These are phyloP conservation scores for Nasturtium officinale DNA, from an alignment of 345 rosid genomes.

Conservation along the genomic window DNA sequence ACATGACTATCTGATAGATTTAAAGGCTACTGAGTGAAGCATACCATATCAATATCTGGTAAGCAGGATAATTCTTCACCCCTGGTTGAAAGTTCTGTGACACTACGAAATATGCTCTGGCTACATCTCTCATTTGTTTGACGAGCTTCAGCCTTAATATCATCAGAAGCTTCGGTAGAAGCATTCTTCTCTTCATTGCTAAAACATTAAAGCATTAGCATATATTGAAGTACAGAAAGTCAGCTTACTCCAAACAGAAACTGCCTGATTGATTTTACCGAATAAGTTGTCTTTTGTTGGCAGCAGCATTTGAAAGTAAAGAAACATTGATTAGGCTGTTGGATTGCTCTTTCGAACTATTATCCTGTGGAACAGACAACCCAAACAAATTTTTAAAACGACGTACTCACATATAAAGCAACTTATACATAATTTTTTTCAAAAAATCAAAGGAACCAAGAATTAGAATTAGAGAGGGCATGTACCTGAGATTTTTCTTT, in stretches of 20 bases:
- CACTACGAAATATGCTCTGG: conserved; percentile 73
- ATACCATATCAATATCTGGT: conserved; percentile 81
- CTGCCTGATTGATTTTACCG: conserved; percentile 48
- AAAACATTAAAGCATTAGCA: conserved; percentile 27
- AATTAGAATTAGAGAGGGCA: neutral
- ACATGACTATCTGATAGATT: conserved; percentile 12
- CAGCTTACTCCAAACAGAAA: conserved; percentile 9
- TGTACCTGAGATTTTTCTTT: conserved; percentile 76
- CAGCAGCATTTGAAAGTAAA: conserved; percentile 56
- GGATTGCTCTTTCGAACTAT: conserved; percentile 48
- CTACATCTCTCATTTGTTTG: conserved; percentile 58
- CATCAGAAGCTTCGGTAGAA: conserved; percentile 51
- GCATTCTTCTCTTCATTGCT: conserved; percentile 53
- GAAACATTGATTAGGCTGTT: conserved; percentile 53
- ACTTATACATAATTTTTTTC: neutral
- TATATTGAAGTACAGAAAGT: neutral
- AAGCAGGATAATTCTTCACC: conserved; percentile 56
- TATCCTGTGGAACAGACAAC: conserved; percentile 53
- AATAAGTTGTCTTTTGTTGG: conserved; percentile 52
- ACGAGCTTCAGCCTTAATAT: conserved; percentile 41
- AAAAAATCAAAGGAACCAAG: conserved; percentile 21
- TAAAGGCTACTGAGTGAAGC: conserved; percentile 25
- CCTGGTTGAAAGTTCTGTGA: conserved; percentile 73
- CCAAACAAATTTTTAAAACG: conserved; percentile 7
- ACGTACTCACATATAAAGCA: conserved; percentile 7